Evolutionary conservation across 257 asterid genomes (phyloP).

Genomic region (Marsdenia floribunda): DNA sequence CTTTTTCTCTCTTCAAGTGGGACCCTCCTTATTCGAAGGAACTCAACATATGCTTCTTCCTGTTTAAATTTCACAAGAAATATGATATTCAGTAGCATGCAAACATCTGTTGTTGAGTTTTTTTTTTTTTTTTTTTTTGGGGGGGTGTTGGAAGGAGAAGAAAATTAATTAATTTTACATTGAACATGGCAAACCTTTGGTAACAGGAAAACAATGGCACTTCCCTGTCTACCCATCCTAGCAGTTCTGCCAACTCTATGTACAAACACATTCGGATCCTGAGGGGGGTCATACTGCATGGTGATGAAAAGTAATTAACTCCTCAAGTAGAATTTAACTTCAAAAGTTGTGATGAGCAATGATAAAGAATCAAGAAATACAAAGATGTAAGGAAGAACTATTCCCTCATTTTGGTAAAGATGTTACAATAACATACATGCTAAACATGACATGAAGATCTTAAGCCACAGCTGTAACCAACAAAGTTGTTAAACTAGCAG

Average conservation of each 20-base stretch:
- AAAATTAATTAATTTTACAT: neutral
- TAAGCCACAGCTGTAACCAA: neutral
- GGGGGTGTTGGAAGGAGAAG: neutral
- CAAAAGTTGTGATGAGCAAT: conserved; percentile 1
- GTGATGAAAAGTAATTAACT: conserved; percentile 17
- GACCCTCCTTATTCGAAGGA: conserved; percentile 58
- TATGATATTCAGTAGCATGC: neutral
- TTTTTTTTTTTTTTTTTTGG: too few relatives aligned
- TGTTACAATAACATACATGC: neutral
- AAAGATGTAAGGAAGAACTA: neutral
- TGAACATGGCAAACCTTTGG: conserved; percentile 51
- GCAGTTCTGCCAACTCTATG: conserved; percentile 99
- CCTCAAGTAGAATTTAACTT: conserved; percentile 17
- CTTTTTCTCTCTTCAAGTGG: conserved; percentile 69
- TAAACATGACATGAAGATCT: neutral
- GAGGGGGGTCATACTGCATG: conserved; percentile 92
- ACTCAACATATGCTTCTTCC: conserved; percentile 93
- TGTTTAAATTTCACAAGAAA: conserved; percentile 20
- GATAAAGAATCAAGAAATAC: conserved; percentile 5
- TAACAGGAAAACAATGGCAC: conserved; percentile 68
- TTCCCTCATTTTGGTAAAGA: neutral
- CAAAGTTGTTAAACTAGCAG: neutral
- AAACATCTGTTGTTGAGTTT: neutral
- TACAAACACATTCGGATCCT: conserved; percentile 83
- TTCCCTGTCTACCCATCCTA: conserved; percentile 89